Evolutionary conservation across 305 asterid species (phyloP), one percentile per base, ranked within the genome.

Genomic region (Fraxinus greggii): DNA sequence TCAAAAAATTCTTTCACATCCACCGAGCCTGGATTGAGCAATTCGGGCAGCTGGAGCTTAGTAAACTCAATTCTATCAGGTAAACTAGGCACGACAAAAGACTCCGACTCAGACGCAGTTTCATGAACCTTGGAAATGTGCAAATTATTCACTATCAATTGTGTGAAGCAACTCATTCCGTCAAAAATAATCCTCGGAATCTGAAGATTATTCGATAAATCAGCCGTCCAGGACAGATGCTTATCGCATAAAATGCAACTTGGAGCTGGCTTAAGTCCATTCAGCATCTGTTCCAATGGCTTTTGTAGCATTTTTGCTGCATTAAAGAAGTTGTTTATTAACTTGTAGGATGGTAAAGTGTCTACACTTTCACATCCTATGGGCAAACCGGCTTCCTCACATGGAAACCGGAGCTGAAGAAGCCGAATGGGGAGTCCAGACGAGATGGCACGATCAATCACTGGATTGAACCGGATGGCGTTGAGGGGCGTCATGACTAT

Each of bases 131-230:
- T 80, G 40, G 87, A 78, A 28, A 35, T 5, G 10, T 59, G 23
- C 17, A 91, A 7, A 1, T 75, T 83, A 76, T 90, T 89, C 17
- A 78, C 31, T 31, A 90, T 77, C 17, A 91, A 9, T 19, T 76
- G 87, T 1, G 97, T 51, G 33, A 93, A 93, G 77, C 93, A 91
- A 76, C 90, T 79, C 93, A 86, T 90, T 38, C 97, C 97, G 33
- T 90, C 88, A 56, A 93, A 93, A 1, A 87, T 65, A 38, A 93
- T 40, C 88, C 95, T 79, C 0, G 95, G 95, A 7, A 92, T 84
- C 0, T 29, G 1, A 21, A 86, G 82, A 32, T 36, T 87, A 4
- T 5, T 9, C 0, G 90, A 85, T 5, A 81, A 76, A 9, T 88
- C 67, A 0, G 85, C 79, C 0, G 89, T 88, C 93, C 94, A 91